Evolutionary conservation across 768 basidiomycete genomes (phyloP), one percentile per base, ranked within the genome.

Genomic region (Termitomyces bulborhizus): DNA sequence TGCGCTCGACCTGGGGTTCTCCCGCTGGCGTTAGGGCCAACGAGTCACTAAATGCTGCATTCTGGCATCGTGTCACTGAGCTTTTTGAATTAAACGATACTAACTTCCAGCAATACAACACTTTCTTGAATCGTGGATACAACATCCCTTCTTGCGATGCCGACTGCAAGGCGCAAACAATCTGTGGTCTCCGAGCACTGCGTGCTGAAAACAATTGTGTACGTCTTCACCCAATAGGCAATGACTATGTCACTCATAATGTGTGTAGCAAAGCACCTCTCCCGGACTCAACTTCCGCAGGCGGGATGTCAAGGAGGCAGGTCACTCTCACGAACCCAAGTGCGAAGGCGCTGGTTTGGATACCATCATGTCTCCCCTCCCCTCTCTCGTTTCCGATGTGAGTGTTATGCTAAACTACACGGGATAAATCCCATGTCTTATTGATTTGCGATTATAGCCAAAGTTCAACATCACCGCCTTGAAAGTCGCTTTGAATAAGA

Each of bases 21-120:
- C 70, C 77, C 3, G 75, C 77, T 12, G 71, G 71, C 29, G 68
- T 76, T 54, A 62, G 65, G 11, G 60, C 72, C 0, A 67, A 55
- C 1, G 66, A 72, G 46, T 63, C 82, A 1, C 70, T 85, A 12
- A 71, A 68, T 26, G 73, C 82, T 2, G 66, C 75, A 8, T 85
- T 85, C 68, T 85, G 83, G 84, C 84, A 85, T 63, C 67, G 68
- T 43, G 71, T 84, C 7, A 84, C 83, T 0, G 81, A 82, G 53
- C 75, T 69, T 0, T 80, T 84, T 56, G 75, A 67, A 41, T 55
- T 65, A 18, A 77, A 83, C 60, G 74, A 79, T 39, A 65, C 67
- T 13, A 71, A 74, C 3, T 79, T 78, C 58, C 64, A 76, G 41
- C 63, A 75, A 34, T 84, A 75, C 67, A 77, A 76, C 60, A 68